A percentile compares a stretch with the other conserved stretches of the same genome.
Conservation (phyloP, 1,284 basidiomycete species). For the Entoloma clypeatum region DNA sequence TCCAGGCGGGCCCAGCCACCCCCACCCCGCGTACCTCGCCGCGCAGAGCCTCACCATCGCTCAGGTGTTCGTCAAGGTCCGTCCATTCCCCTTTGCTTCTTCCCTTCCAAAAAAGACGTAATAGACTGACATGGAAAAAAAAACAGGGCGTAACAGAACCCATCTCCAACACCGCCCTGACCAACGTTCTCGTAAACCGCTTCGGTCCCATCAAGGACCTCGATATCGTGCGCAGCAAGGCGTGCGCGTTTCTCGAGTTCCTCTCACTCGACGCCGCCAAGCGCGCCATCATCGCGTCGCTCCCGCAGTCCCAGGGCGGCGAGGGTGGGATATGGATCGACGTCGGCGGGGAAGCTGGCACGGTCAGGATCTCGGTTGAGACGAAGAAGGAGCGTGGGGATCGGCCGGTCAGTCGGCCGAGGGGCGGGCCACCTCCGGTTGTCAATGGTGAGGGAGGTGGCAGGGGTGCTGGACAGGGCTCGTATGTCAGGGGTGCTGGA, state of each 20-base stretch:
- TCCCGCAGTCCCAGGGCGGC: constrained; percentile 67
- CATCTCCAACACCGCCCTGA: constrained; percentile 61
- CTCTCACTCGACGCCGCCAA: constrained; percentile 73
- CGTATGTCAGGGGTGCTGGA: constrained; percentile 37
- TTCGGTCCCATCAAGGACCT: constrained; percentile 89
- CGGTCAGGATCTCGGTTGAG: constrained; percentile 73
- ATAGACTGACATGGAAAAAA: constrained; percentile 8
- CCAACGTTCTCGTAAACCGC: constrained; percentile 53
- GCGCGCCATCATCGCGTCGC: constrained; percentile 76
- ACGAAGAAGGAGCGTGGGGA: constrained; percentile 87
- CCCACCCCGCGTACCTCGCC: constrained; percentile 49
- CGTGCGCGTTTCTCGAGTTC: constrained; percentile 96
- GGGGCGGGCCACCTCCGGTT: constrained; percentile 48
- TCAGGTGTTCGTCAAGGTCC: constrained; percentile 87
- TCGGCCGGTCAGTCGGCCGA: constrained; percentile 48
- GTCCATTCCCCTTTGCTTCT: constrained; percentile 16
- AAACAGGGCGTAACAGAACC: constrained; percentile 70
- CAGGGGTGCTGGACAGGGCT: constrained; percentile 35
- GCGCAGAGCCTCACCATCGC: constrained; percentile 62
- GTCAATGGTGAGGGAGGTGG: constrained; percentile 7
- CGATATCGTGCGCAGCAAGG: constrained; percentile 85
- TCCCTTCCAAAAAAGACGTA: too few species aligned
- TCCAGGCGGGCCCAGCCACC: constrained; percentile 9
- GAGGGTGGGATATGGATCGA: constrained; percentile 86
- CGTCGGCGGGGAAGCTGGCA: constrained; percentile 45